phyloP scores from a whole-genome alignment of 2,329 filamentous ascomycete genomes.

The Cladosporium velox region DNA sequence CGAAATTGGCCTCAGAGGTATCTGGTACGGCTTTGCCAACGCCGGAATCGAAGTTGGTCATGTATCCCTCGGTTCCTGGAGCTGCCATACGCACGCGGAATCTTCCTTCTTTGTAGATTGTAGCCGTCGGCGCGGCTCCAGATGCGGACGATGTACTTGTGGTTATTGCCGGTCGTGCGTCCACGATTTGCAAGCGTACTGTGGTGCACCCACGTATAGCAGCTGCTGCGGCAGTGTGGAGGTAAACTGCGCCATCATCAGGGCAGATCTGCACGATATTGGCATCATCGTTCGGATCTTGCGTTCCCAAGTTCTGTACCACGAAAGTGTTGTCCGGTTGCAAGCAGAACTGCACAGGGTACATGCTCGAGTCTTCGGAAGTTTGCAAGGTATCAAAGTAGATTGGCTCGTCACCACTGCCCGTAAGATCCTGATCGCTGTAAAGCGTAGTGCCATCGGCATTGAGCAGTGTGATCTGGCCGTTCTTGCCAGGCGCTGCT shows the following conservation, averaged over 20 bases:
- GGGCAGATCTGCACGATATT: slow-evolving; percentile 8
- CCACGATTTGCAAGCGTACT: background rate
- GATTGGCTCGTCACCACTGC: background rate
- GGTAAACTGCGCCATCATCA: background rate
- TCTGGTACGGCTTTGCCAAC: background rate
- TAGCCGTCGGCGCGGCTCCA: background rate
- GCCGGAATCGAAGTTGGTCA: background rate
- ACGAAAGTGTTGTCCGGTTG: slow-evolving; percentile 7
- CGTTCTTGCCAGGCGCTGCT: background rate
- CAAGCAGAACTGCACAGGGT: slow-evolving; percentile 8
- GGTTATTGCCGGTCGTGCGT: background rate
- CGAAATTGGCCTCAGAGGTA: background rate
- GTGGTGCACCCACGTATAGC: background rate
- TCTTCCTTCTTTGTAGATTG: background rate
- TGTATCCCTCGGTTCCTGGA: background rate
- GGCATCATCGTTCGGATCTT: background rate
- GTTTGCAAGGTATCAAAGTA: slow-evolving; percentile 1
- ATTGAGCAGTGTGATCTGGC: background rate
- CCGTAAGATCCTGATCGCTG: slow-evolving; percentile 1
- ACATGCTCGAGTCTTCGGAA: no score
- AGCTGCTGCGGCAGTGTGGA: background rate
- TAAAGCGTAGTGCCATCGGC: background rate
- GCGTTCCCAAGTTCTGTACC: background rate
- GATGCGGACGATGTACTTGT: background rate
- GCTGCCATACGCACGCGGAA: background rate